Evolutionary conservation across 2,329 filamentous ascomycete genomes (phyloP).

Genomic region (Pseudogymnoascus sp.): DNA sequence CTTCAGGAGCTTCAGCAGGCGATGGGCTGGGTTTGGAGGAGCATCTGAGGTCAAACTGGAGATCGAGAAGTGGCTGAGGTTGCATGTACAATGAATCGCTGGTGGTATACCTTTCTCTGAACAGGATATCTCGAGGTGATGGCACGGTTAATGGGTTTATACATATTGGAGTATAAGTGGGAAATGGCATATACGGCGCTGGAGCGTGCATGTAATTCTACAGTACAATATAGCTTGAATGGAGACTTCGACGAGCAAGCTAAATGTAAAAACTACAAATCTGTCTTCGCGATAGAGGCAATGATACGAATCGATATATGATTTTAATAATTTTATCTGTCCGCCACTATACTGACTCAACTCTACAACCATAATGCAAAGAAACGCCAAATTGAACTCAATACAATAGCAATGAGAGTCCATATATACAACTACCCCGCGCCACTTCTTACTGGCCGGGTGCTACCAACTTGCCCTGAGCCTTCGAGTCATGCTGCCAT

Average conservation of each 20-base stretch:
- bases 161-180: background rate
- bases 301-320: slow-evolving; percentile 5
- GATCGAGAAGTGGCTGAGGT: background rate
- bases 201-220: background rate
- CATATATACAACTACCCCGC: slow-evolving; percentile 21
- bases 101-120: background rate
- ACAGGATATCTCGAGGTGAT: background rate
- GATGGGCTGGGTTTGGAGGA: background rate
- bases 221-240: background rate
- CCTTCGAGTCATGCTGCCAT: slow-evolving; percentile 68
- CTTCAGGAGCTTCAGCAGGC: background rate
- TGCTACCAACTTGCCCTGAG: slow-evolving; percentile 76
- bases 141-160: background rate
- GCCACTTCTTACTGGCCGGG: slow-evolving; percentile 68
- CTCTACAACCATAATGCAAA: slow-evolving; percentile 9
- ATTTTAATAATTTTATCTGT: slow-evolving; percentile 5
- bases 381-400: slow-evolving; percentile 8
- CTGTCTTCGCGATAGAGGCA: background rate
- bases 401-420: slow-evolving; percentile 9
- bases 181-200: slow-evolving; percentile 2
- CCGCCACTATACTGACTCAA: slow-evolving; percentile 5
- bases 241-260: background rate
- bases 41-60: background rate
- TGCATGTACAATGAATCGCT: background rate
- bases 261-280: background rate